Conservation (phyloP, 371 early-diverging fungal genomes). For the Circinella minor region DNA sequence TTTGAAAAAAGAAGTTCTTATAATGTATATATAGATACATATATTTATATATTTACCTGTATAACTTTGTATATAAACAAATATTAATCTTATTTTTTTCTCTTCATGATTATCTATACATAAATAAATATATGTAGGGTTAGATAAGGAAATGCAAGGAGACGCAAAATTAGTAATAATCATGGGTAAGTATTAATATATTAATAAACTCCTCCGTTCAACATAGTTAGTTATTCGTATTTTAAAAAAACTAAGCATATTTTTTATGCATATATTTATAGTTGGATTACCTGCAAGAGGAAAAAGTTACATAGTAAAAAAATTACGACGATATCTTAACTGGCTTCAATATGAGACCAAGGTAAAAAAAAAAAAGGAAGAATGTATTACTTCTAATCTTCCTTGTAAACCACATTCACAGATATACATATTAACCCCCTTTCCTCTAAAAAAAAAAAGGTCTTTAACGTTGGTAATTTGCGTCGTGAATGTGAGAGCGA, state of each 20-base stretch:
- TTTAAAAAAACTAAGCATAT: neutral
- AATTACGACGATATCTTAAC: slow-evolving; percentile 77
- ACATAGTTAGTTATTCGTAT: too few relatives aligned
- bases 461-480: slow-evolving; percentile 89
- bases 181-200: slow-evolving; percentile 59
- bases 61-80: neutral
- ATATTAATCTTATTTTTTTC: neutral
- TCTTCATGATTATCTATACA: too few relatives aligned
- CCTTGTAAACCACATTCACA: neutral
- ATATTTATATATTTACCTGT: neutral
- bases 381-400: neutral
- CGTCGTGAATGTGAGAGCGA: slow-evolving; percentile 61
- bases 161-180: slow-evolving; percentile 64
- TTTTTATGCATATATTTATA: slow-evolving; percentile 16
- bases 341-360: slow-evolving; percentile 73
- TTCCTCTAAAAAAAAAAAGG: slow-evolving; percentile 32
- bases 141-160: slow-evolving; percentile 36
- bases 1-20: too few relatives aligned
- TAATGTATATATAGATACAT: too few relatives aligned
- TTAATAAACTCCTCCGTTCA: neutral
- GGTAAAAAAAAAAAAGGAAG: slow-evolving; percentile 33
- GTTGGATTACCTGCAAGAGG: slow-evolving; percentile 90
- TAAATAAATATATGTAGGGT: slow-evolving; percentile 22
- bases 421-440: too few relatives aligned
- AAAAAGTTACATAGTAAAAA: slow-evolving; percentile 89